These are phyloP conservation scores for Colletotrichum kahawae DNA, from an alignment of 2,329 filamentous ascomycete species.

Conservation along the genomic window DNA sequence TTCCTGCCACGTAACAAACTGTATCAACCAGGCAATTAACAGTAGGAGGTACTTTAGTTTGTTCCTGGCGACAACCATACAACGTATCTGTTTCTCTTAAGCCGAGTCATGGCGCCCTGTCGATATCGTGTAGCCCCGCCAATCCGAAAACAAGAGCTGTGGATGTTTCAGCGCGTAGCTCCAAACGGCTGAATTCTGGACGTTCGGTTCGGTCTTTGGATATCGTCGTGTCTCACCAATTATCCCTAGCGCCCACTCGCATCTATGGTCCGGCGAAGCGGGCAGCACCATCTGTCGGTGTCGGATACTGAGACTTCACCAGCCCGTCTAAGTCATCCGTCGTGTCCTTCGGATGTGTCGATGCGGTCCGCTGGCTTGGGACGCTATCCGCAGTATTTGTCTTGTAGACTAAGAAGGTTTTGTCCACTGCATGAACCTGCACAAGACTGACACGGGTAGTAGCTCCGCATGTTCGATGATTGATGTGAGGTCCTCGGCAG, in stretches of 20 bases:
- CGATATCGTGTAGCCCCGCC: neutral
- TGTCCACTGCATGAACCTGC: neutral
- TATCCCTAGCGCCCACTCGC: neutral
- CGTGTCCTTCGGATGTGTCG: neutral
- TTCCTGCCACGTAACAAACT: neutral
- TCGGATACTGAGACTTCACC: neutral
- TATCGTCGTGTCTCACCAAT: neutral
- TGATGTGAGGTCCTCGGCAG: neutral
- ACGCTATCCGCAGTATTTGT: neutral
- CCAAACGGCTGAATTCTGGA: neutral
- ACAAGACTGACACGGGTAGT: neutral
- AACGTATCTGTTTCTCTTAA: neutral
- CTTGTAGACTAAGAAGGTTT: neutral
- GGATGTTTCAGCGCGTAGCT: neutral
- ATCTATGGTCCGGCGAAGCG: neutral
- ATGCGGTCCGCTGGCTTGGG: neutral
- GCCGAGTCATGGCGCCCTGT: neutral
- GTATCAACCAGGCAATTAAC: accelerated
- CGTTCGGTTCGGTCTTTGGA: neutral
- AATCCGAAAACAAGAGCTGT: neutral
- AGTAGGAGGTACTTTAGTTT: neutral
- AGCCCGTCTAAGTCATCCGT: neutral
- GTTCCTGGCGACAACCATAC: neutral
- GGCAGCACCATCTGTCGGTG: neutral
- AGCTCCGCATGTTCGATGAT: neutral